A percentile compares a stretch with the other conserved stretches of the same genome.
These are phyloP conservation scores for Glomus cerebriforme DNA, from an alignment of 192 early-diverging fungal species.

Conservation along the genomic window DNA sequence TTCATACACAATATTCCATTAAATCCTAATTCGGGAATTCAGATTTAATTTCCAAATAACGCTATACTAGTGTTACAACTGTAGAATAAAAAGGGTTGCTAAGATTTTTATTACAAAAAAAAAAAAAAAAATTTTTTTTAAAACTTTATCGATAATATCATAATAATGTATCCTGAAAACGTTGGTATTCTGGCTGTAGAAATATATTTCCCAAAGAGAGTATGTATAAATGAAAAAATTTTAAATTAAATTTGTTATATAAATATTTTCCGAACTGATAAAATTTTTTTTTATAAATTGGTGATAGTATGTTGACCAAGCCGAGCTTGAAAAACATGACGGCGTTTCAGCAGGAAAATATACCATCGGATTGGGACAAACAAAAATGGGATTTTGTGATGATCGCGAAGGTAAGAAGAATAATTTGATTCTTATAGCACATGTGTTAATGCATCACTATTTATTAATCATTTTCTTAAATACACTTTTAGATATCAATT, in stretches of 20 bases:
- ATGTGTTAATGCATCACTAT: too few relatives aligned
- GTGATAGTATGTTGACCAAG: constrained; percentile 60
- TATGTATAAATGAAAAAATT: constrained; percentile 35
- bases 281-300: constrained; percentile 15
- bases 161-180: constrained; percentile 41
- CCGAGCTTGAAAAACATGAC: constrained; percentile 82
- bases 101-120: too few relatives aligned
- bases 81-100: too few relatives aligned
- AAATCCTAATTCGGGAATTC: too few relatives aligned
- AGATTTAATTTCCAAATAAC: too few relatives aligned
- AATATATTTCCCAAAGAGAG: constrained; percentile 54
- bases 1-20: too few relatives aligned
- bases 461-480: not conserved
- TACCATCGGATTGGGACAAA: constrained; percentile 96
- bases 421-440: too few relatives aligned
- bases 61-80: too few relatives aligned
- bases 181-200: constrained; percentile 51
- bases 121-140: too few relatives aligned
- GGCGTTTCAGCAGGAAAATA: constrained; percentile 95
- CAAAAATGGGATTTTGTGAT: constrained; percentile 92
- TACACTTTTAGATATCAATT: constrained; percentile 70
- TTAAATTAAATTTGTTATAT: too few relatives aligned
- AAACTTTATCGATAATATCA: not conserved
- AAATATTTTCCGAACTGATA: constrained; percentile 4
- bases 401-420: constrained; percentile 70